phyloP scores from a whole-genome alignment of 371 early-diverging fungal genomes.

The Funneliformis caledonium region DNA sequence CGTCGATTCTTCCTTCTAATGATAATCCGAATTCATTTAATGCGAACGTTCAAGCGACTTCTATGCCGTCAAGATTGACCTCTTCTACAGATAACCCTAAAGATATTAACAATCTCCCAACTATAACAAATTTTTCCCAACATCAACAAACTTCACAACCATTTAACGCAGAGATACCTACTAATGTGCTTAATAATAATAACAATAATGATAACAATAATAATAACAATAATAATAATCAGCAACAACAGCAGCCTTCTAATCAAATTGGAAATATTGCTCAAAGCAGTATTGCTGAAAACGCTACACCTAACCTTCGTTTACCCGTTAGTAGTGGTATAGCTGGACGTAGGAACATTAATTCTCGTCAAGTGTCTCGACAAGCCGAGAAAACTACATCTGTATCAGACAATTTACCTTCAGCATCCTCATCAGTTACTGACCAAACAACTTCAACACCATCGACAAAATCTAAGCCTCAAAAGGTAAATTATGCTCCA shows the following conservation, averaged over 20 bases:
- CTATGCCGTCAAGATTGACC: neutral
- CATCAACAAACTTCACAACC: constrained; percentile 4
- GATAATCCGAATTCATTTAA: constrained; percentile 14
- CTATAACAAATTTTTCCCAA: neutral
- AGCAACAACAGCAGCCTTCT: neutral
- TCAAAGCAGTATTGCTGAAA: neutral
- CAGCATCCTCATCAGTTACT: constrained; percentile 1
- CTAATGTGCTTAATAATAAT: neutral
- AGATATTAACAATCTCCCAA: neutral
- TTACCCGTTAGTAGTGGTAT: constrained; percentile 10
- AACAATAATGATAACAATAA: neutral
- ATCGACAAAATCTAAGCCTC: neutral
- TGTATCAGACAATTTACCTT: neutral
- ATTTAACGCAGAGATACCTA: neutral
- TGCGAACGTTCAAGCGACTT: neutral
- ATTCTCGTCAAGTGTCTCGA: constrained; percentile 12
- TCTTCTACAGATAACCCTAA: neutral
- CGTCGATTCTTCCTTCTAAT: neutral
- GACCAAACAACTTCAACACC: neutral
- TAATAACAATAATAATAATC: neutral
- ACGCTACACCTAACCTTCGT: neutral
- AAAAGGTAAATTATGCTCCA: constrained; percentile 18
- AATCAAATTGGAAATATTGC: neutral
- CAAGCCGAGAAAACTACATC: constrained; percentile 5
- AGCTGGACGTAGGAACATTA: constrained; percentile 9